Base-by-base conservation (phyloP, 2,329 filamentous ascomycete genomes). In the Venturia carpophila region DNA sequence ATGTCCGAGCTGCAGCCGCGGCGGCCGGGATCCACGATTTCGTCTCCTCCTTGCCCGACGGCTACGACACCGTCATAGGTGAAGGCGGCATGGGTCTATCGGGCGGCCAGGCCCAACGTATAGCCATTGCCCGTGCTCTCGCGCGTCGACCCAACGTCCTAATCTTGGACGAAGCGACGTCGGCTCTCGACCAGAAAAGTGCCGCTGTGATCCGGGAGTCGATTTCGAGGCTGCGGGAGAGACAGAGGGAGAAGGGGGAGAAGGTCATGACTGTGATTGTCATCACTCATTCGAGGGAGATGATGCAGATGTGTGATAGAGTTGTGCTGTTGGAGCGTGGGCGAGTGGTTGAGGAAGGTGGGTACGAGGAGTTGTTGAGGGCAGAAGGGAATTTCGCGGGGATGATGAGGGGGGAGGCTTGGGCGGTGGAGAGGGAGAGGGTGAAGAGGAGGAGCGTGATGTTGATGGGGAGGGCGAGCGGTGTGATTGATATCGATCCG, bases 121-220 rank as follows among this genome's bases (percentile, higher is more conserved):
- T 97, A 1, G 87, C 87, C 24, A 92, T 97, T 67, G 91, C 92
- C 0, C 81, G 92, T 1, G 91, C 92, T 0, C 78, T 97, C 0
- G 82, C 89, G 0, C 82, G 91, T 0, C 79, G 81, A 17, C 92
- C 92, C 0, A 81, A 83, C 49, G 79, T 97, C 1, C 77, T 97
- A 19, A 82, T 97, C 1, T 77, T 97, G 1, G 93, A 97, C 70
- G 92, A 97, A 76, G 90, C 92, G 0, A 97, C 92, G 0, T 90
- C 87, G 34, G 88, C 89, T 0, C 79, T 97, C 0, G 92, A 97
- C 71, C 80, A 82, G 0, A 83, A 87, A 69, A 87, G 83, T 47
- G 87, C 90, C 3, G 81, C 81, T 2, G 76, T 82, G 1, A 82
- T 97, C 3, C 79, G 89, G 15, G 76, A 82, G 10, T 87, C 87